Evolutionary conservation across 441 rosid species (phyloP).

Genomic region (Biscutella laevigata): DNA sequence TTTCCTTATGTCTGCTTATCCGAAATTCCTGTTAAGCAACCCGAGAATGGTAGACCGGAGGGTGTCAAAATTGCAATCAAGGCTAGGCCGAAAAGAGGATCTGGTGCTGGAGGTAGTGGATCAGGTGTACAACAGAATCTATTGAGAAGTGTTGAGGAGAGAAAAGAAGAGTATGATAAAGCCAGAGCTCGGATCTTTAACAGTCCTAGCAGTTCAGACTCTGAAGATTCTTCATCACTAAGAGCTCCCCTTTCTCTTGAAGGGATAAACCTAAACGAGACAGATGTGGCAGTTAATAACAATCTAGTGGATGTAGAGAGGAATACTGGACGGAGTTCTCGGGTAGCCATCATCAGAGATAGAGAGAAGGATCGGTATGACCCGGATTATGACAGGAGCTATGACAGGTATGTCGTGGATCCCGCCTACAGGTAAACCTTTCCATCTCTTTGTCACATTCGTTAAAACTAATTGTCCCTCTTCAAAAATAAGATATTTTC

Average conservation of each 20-base stretch:
- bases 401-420: constrained; percentile 50
- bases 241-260: no score
- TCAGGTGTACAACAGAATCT: constrained; percentile 36
- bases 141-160: constrained; percentile 74
- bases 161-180: constrained; percentile 77
- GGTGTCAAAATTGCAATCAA: no score
- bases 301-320: no score
- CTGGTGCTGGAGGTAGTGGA: constrained; percentile 41
- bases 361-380: constrained; percentile 86
- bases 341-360: constrained; percentile 79
- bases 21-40: constrained; percentile 61
- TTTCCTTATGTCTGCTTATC: constrained; percentile 55
- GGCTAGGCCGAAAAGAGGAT: no score
- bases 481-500: no score
- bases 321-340: no score
- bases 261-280: no score
- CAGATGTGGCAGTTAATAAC: no score
- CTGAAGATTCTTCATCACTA: constrained; percentile 47
- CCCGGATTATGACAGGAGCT: constrained; percentile 88
- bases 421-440: constrained; percentile 12
- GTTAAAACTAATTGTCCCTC: no score
- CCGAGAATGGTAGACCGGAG: no score
- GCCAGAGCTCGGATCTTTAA: constrained; percentile 88
- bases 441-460: no score
- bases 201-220: constrained; percentile 42